phyloP scores from a whole-genome alignment of 345 rosid species.

The Laguncularia racemosa region DNA sequence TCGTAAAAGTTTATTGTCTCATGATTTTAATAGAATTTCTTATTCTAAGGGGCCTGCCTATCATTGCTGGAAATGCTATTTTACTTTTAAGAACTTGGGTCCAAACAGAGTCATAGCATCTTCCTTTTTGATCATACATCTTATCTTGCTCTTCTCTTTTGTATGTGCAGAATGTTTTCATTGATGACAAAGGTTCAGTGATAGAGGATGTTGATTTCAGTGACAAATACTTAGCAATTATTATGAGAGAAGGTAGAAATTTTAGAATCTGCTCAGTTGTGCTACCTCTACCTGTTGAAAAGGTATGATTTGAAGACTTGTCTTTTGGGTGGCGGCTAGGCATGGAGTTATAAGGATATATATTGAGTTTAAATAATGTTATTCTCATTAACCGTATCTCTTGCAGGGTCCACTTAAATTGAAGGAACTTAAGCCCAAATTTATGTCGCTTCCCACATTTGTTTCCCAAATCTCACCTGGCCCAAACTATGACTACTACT shows the following conservation, averaged over 20 bases:
- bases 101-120: too few relatives aligned
- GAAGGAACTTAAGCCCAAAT: constrained; percentile 58
- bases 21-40: too few relatives aligned
- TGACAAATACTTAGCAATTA: constrained; percentile 54
- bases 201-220: constrained; percentile 92
- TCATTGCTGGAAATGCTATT: too few relatives aligned
- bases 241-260: constrained; percentile 48
- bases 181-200: constrained; percentile 37
- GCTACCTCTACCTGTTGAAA: constrained; percentile 52
- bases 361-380: background rate
- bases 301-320: constrained; percentile 29
- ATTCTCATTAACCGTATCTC: constrained; percentile 6
- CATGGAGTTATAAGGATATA: too few relatives aligned
- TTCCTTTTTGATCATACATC: background rate
- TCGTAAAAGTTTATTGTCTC: too few relatives aligned
- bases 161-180: constrained; percentile 50
- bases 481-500: constrained; percentile 76
- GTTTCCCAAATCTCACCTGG: constrained; percentile 75
- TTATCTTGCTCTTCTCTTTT: constrained; percentile 7
- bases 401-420: constrained; percentile 44
- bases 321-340: background rate
- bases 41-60: too few relatives aligned
- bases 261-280: constrained; percentile 63
- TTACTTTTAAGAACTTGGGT: too few relatives aligned
- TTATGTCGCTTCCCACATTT: constrained; percentile 76